Evolutionary conservation across 148 eudicot genomes (phyloP).

Genomic region (Diospyros kaki): DNA sequence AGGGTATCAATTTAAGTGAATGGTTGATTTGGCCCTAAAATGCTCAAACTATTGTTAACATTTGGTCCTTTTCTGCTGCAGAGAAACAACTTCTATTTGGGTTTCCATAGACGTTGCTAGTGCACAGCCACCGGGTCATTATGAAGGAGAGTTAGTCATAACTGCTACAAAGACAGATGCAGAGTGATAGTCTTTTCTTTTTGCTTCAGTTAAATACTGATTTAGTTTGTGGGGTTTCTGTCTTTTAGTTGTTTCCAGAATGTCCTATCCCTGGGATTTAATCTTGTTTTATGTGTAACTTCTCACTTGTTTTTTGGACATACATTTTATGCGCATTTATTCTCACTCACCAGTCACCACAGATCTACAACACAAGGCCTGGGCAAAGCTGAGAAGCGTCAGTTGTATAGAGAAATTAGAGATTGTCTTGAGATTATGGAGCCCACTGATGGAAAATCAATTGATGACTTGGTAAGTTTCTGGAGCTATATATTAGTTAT

Average conservation of each 20-base stretch:
- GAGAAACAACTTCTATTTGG: constrained; percentile 91
- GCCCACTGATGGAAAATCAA: constrained; percentile 50
- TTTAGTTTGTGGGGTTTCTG: constrained; percentile 18
- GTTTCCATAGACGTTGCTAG: constrained; percentile 74
- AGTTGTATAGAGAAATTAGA: constrained; percentile 61
- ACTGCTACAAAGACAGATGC: constrained; percentile 75
- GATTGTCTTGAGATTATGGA: constrained; percentile 75
- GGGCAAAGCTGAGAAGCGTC: constrained; percentile 68
- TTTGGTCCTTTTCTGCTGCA: constrained; percentile 28
- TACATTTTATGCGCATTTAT: constrained; percentile 17
- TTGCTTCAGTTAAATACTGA: constrained; percentile 27
- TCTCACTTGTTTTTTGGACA: not conserved
- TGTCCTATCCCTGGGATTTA: not conserved
- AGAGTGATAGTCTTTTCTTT: constrained; percentile 59
- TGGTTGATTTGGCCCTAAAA: not conserved
- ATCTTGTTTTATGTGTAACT: not conserved
- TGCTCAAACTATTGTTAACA: not conserved
- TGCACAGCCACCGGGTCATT: constrained; percentile 79
- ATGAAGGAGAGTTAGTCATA: constrained; percentile 77
- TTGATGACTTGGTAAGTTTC: constrained; percentile 67
- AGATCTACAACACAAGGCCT: constrained; percentile 57
- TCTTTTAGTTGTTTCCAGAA: constrained; percentile 11
- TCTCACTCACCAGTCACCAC: constrained; percentile 31
- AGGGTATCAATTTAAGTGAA: constrained; percentile 47
- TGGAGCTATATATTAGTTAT: not conserved